Evolutionary conservation across 2,329 filamentous ascomycete species (phyloP), one percentile per base, ranked within the genome.

Genomic region (Tolypocladium inflatum): DNA sequence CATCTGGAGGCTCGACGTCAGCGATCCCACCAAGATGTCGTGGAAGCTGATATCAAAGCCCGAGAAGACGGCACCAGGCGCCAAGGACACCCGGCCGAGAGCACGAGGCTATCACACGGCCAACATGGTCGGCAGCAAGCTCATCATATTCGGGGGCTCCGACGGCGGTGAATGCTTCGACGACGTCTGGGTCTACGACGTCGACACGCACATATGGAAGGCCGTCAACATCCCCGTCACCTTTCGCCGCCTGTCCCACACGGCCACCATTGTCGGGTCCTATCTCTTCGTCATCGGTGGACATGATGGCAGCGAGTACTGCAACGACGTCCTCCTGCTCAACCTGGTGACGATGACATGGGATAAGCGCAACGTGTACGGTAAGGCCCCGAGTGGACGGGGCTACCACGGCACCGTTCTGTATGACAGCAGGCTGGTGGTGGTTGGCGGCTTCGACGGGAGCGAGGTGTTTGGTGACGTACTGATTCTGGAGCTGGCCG

Each of bases 281-380:
- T 89, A 88, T 66, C 77, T 89, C 1, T 89, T 89, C 63, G 83
- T 89, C 21, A 78, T 89, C 15, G 86, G 86, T 52, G 86, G 86
- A 33, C 86, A 89, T 71, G 86, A 89, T 68, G 86, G 86, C 54
- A 81, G 80, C 66, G 85, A 88, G 68, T 89, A 89, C 72, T 83
- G 80, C 58, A 86, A 86, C 71, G 85, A 89, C 63, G 82, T 89
- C 53, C 74, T 89, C 58, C 74, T 88, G 55, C 76, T 89, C 38
- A 89, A 89, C 67, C 76, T 89, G 7, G 85, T 88, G 39, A 88
- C 84, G 45, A 88, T 89, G 86, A 80, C 83, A n/a, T 89, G 86
- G 86, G 86, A 89, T 67, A 80, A 79, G 67, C 78, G 86, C 60
- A 81, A 77, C 61, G 82, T 87, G 10, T 88, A 88, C 66, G 85